Conservation (phyloP, 2,329 filamentous ascomycete species). For the Neurospora crassa region DNA sequence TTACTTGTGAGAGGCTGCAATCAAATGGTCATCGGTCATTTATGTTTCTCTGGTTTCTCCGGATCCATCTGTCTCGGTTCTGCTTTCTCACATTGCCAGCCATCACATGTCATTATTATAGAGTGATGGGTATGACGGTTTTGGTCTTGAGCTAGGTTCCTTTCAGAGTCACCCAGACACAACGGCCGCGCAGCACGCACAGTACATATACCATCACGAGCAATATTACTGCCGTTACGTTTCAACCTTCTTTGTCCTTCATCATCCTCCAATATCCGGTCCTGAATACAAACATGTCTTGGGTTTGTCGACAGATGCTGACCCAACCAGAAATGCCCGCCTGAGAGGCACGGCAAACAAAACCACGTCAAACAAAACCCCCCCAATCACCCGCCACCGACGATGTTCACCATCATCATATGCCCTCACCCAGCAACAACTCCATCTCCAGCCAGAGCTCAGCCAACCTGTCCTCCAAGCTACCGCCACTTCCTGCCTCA, state of each 20-base stretch:
- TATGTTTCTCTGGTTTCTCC: not conserved
- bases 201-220: not conserved
- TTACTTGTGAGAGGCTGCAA: not conserved
- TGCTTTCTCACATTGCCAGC: not conserved
- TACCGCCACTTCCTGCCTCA: conserved; percentile 53
- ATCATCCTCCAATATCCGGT: not conserved
- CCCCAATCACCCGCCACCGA: conserved; percentile 17
- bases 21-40: not conserved
- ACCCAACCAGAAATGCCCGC: conserved; percentile 16
- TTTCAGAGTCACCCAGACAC: not conserved
- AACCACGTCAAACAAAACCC: conserved; percentile 12
- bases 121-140: not conserved
- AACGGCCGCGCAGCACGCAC: not conserved
- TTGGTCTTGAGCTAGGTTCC: not conserved
- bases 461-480: conserved; percentile 41
- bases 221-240: not conserved
- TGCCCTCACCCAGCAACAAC: conserved; percentile 21
- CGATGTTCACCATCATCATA: conserved; percentile 3
- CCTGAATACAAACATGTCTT: not conserved
- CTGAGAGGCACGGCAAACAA: conserved; percentile 12
- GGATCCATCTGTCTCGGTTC: not conserved
- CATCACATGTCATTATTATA: not conserved
- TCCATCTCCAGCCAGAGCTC: conserved; percentile 41
- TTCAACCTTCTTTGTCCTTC: not conserved
- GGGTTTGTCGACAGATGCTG: not conserved